Evolutionary conservation across 2,329 filamentous ascomycete genomes (phyloP).

Genomic region (Leptographium procerum): DNA sequence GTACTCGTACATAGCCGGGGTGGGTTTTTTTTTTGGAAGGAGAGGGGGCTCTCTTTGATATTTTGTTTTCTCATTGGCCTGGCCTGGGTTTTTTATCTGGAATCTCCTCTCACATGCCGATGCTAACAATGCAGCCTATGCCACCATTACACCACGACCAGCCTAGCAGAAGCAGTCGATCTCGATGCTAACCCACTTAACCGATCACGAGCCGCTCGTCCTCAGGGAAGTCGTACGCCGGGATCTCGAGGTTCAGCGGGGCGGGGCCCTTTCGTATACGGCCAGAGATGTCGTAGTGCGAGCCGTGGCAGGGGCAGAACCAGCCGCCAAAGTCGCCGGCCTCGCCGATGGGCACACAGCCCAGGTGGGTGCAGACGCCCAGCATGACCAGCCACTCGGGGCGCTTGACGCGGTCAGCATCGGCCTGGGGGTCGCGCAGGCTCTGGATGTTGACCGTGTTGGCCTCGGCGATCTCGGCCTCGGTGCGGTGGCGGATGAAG

Average conservation of each 20-base stretch:
- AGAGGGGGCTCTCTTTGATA: background rate
- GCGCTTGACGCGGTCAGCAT: constrained; percentile 91
- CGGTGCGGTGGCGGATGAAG: constrained; percentile 97
- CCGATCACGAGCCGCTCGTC: constrained; percentile 85
- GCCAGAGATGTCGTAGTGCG: constrained; percentile 99
- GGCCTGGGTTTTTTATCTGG: background rate
- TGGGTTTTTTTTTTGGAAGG: too few relatives aligned
- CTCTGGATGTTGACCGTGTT: constrained; percentile 73
- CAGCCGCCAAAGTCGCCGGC: constrained; percentile 96
- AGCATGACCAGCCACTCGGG: constrained; percentile 99
- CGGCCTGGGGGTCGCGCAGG: constrained; percentile 83
- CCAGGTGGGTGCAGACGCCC: constrained; percentile 97
- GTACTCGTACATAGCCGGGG: background rate
- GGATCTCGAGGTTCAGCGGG: constrained; percentile 94
- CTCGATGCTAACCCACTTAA: constrained; percentile 39
- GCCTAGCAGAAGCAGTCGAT: too few relatives aligned
- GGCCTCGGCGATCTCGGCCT: constrained; percentile 86
- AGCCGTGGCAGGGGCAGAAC: constrained; percentile 99
- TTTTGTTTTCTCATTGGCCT: background rate
- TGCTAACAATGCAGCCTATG: background rate
- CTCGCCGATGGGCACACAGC: constrained; percentile 98
- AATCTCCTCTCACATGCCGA: background rate
- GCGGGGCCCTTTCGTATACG: constrained; percentile 96
- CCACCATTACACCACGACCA: background rate
- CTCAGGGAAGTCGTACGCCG: constrained; percentile 82